Conservation (phyloP, 2,329 filamentous ascomycete genomes). For the Didymella exigua region DNA sequence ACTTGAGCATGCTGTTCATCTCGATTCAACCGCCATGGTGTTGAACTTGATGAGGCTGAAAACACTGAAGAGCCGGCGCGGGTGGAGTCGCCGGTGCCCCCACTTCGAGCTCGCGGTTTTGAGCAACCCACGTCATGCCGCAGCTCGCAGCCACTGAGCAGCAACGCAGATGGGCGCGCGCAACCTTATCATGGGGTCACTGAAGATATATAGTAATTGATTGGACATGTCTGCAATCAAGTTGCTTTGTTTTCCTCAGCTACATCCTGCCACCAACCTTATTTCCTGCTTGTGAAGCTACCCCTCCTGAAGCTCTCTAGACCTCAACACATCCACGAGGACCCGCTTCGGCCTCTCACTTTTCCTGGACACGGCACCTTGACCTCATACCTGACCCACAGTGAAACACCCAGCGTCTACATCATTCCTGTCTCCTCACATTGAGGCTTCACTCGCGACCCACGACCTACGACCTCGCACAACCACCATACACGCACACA, state of each 20-base stretch:
- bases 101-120: constrained; percentile 6
- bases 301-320: constrained; percentile 26
- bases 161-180: constrained; percentile 1
- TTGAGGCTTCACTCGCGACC: constrained; percentile 4
- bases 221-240: constrained; percentile 1
- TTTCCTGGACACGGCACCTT: constrained; percentile 27
- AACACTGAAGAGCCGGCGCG: constrained; percentile 6
- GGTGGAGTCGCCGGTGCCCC: constrained; percentile 11
- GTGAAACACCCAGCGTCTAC: constrained; percentile 14
- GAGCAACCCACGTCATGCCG: constrained; percentile 18
- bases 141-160: constrained; percentile 15
- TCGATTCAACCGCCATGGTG: constrained; percentile 11
- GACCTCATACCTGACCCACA: constrained; percentile 35
- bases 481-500: constrained; percentile 16
- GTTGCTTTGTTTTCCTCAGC: not conserved
- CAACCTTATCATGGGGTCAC: constrained; percentile 16
- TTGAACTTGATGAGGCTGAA: constrained; percentile 14
- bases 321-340: constrained; percentile 28
- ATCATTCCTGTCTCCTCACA: constrained; percentile 13
- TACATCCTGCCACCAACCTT: not conserved
- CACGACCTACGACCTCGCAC: constrained; percentile 6
- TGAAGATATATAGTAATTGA: constrained; percentile 15
- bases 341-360: constrained; percentile 28
- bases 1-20: not conserved
- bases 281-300: constrained; percentile 9